Conservation (phyloP, 2,329 filamentous ascomycete species). For the Microcyclospora tardicrescens region DNA sequence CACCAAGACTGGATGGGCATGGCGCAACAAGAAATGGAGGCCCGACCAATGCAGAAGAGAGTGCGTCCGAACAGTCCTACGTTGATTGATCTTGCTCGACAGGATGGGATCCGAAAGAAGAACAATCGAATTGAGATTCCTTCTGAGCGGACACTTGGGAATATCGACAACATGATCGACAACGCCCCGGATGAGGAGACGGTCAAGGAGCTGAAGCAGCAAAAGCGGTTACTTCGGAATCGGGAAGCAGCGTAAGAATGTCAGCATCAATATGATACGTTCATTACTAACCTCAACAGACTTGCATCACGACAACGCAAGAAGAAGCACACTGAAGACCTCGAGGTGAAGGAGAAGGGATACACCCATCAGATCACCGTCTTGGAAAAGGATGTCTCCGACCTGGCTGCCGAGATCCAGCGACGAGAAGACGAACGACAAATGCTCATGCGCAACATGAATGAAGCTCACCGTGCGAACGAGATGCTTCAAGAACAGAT, state of each 20-base stretch:
- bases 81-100: constrained; percentile 37
- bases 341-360: constrained; percentile 94
- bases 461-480: constrained; percentile 62
- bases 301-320: constrained; percentile 95
- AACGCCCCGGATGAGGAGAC: constrained; percentile 81
- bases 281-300: constrained; percentile 34
- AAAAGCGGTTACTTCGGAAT: constrained; percentile 88
- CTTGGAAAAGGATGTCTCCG: constrained; percentile 64
- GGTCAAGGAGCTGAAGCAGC: constrained; percentile 96
- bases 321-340: constrained; percentile 93
- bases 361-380: constrained; percentile 63
- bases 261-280: background rate
- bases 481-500: constrained; percentile 72
- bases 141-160: constrained; percentile 79
- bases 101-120: constrained; percentile 95
- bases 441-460: constrained; percentile 53
- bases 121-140: constrained; percentile 97
- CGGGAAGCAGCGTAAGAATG: constrained; percentile 77
- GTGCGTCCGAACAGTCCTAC: constrained; percentile 59
- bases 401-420: constrained; percentile 45
- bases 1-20: constrained; percentile 46
- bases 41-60: constrained; percentile 35
- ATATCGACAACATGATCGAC: constrained; percentile 86
- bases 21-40: constrained; percentile 38
- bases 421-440: constrained; percentile 19